Evolutionary conservation across 257 asterid species (phyloP), one percentile per base, ranked within the genome.

Genomic region (Misopates orontium): DNA sequence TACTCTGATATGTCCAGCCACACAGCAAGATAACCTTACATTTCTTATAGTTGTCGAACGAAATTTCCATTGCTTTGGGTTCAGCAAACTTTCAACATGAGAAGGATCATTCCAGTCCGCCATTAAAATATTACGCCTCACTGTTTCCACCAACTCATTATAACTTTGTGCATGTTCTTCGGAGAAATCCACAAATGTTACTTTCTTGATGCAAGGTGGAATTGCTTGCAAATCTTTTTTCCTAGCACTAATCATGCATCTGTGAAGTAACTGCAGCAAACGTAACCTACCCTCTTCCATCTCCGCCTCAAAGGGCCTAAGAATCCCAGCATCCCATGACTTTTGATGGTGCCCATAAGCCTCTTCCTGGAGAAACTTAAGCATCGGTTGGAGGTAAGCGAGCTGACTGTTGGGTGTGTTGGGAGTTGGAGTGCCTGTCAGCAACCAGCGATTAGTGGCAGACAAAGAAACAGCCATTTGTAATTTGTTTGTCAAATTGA

Each of bases 71-170:
- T 90, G 99, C 65, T 90, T 94, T 31, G 82, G 92, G 78, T 94
- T 94, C 75, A 94, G 78, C 42, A 94, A 76, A 82, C 99, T 94
- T 86, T 94, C 99, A 84, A 94, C 95, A 88, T 94, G 99, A 75
- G 96, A 84, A 18, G 97, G 82, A 71, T 94, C 99, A 53, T 88
- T 94, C 99, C 99, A 94, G 82, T 94, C 99, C 0, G 99, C 99
- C 87, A 90, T 73, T 59, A 94, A 68, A 76, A 90, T 94, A 82
- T 94, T 94, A 62, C 97, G 89, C 5, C 86, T 71, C 48, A 94
- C 96, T 15, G 96, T 90, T 80, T 90, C 99, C 44, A 94, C 97
- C 83, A 94, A 75, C 74, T 94, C 96, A 79, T 94, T 94, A 68
- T 94, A 94, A 78, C 88, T 94, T 72, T 80, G 84, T 45, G 97